These are phyloP conservation scores for Myriosclerotinia scirpicola DNA, from an alignment of 2,329 filamentous ascomycete genomes.

Conservation along the genomic window DNA sequence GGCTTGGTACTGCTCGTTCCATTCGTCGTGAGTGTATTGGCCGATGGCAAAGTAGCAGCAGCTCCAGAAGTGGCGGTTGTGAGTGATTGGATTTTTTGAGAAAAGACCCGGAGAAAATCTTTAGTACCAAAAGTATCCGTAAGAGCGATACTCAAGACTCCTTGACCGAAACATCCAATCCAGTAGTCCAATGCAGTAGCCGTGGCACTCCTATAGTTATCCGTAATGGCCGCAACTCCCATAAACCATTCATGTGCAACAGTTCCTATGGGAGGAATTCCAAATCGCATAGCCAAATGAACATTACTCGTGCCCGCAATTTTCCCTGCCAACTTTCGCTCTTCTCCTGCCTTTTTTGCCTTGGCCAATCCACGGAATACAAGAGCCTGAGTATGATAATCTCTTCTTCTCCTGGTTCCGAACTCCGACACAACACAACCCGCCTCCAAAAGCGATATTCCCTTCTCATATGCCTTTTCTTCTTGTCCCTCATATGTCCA, in stretches of 20 bases:
- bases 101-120: slow-evolving; percentile 83
- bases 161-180: slow-evolving; percentile 87
- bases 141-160: slow-evolving; percentile 79
- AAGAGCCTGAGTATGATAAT: slow-evolving; percentile 92
- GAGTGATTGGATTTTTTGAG: slow-evolving; percentile 56
- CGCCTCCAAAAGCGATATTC: slow-evolving; percentile 70
- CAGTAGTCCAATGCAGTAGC: slow-evolving; percentile 84
- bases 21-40: slow-evolving; percentile 7
- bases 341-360: slow-evolving; percentile 69
- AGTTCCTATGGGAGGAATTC: slow-evolving; percentile 80
- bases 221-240: slow-evolving; percentile 88
- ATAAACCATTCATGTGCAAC: slow-evolving; percentile 99
- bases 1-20: slow-evolving; percentile 6
- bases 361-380: slow-evolving; percentile 84
- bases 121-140: slow-evolving; percentile 97
- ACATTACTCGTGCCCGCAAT: slow-evolving; percentile 93
- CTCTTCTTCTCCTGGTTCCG: slow-evolving; percentile 81
- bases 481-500: slow-evolving; percentile 89
- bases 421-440: slow-evolving; percentile 94
- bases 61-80: slow-evolving; percentile 40
- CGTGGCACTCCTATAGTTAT: slow-evolving; percentile 81
- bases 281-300: slow-evolving; percentile 92
- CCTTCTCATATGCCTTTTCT: slow-evolving; percentile 81
- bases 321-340: slow-evolving; percentile 66
- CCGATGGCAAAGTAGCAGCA: slow-evolving; percentile 35